Evolutionary conservation across 202 grass and related monocot species (phyloP), one percentile per base, ranked within the genome.

Genomic region (Dendrocalamus latiflorus): DNA sequence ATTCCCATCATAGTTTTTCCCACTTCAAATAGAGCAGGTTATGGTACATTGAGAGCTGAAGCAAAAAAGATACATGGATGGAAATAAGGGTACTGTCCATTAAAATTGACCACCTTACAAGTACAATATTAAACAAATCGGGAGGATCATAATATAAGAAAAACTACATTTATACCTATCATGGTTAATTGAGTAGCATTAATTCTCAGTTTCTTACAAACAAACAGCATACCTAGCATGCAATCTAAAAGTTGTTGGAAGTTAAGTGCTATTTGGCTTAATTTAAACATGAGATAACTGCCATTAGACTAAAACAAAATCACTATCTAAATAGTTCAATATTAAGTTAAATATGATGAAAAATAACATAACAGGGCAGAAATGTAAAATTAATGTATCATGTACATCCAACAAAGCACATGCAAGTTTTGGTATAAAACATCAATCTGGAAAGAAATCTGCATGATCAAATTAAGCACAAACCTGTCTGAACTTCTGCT

Each of bases 401-500:
- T 30, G 28, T 28, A 59, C n/a, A 75, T 65, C 20, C 26, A 70
- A 39, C 24, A 61, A 74, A 47, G 22, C 25, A 69, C 36, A 68
- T 44, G 49, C 34, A 74, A 66, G 44, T 62, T 45, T 58, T 13
- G 0, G 1, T 20, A 58, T 8, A 14, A 41, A 82, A 41, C 7
- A 39, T 53, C 30, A 72, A 58, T 65, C 47, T 65, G 14, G 42
- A 78, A 82, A 68, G 24, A 34, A 81, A 59, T 14, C 54, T 13
- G 6, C 38, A 67, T 20, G 20, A 74, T 38, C 18, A 42, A 80
- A 55, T 75, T 76, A 37, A 79, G 44, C 1, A 80, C 84, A 70
- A 49, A 90, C 88, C 88, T 90, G 70, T 90, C 88, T 39, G 80
- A 84, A 86, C 54, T 70, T 54, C 74, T 59, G 25, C 90, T 78